These are phyloP conservation scores for Phyllosticta ampelicida DNA, from an alignment of 2,329 filamentous ascomycete genomes.

Conservation along the genomic window DNA sequence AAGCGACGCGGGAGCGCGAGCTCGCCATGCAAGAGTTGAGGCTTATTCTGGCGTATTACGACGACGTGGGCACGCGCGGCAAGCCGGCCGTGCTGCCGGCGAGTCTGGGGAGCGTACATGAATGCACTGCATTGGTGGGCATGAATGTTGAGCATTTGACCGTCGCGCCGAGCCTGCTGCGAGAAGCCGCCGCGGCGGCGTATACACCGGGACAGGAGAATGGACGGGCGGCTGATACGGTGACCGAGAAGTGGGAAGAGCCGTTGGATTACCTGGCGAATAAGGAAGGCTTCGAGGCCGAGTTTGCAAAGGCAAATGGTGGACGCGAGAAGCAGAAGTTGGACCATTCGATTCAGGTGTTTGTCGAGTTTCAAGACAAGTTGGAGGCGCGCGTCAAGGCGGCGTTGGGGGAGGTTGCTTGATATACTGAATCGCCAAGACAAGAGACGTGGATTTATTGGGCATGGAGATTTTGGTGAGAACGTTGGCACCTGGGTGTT, in stretches of 20 bases:
- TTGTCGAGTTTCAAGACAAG: background rate
- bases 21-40: slow-evolving; percentile 18
- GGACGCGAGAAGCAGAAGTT: slow-evolving; percentile 6
- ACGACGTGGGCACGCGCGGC: slow-evolving; percentile 30
- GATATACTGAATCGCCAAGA: too few species aligned
- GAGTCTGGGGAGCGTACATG: slow-evolving; percentile 45
- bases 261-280: background rate
- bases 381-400: background rate
- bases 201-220: background rate
- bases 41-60: background rate
- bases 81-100: slow-evolving; percentile 41
- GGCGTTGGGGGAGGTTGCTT: background rate
- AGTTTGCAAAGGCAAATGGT: background rate
- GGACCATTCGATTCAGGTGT: background rate
- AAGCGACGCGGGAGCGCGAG: slow-evolving; percentile 3
- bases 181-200: slow-evolving; percentile 17
- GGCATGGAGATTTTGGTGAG: too few species aligned
- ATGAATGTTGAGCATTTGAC: slow-evolving; percentile 50
- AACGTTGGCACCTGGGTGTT: too few species aligned
- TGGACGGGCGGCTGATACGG: background rate
- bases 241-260: background rate
- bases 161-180: slow-evolving; percentile 44
- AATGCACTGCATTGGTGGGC: slow-evolving; percentile 49
- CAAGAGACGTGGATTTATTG: too few species aligned
- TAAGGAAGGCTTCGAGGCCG: background rate